Base-by-base conservation (phyloP, 768 basidiomycete genomes). In the Hemileccinum impolitum region DNA sequence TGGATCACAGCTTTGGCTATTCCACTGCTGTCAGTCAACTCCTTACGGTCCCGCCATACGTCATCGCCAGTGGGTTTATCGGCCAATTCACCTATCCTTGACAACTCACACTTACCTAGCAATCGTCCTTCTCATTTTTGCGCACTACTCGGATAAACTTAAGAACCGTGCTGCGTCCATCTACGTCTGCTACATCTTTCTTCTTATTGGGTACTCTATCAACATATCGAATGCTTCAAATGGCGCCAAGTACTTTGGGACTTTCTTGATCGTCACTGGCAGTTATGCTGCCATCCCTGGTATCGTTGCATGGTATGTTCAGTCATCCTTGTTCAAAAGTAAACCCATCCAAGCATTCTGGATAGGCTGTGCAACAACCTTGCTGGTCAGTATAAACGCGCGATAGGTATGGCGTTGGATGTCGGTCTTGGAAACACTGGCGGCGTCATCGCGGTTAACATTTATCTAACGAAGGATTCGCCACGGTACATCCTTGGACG, bases 171-270 rank as follows among this genome's bases (percentile, higher is more conserved):
- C 71, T 11, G 79, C 77, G 0, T 87, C 84, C 68, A 75, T 88
- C 51, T 53, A 80, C 8, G 70, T 72, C 0, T 79, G 78, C 0
- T 75, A 78, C 4, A 15, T 69, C 1, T 70, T 81, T 64, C 75
- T 72, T 44, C 61, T 82, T 31, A 70, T 83, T 25, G 85, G 85
- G 0, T 87, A 81, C 57, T 47, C 72, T 0, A 84, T 87, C 64
- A 82, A 85, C 57, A 80, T 87, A 43, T 79, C 82, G 1, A 59
- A 74, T 12, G 77, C 66, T 1, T 55, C 76, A 0, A 59, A 61
- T 39, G 80, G 82, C 0, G 79, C 70, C 23, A 87, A 87, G 65
- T 88, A 87, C 62, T 83, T 86, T 53, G 86, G 84, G 1, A 85
- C 80, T 0, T 89, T 83, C 72, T 77, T 87, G 47, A 74, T 76